Evolutionary conservation across 116 monocot species (phyloP), one percentile per base, ranked within the genome.

Genomic region (Iris pallida): DNA sequence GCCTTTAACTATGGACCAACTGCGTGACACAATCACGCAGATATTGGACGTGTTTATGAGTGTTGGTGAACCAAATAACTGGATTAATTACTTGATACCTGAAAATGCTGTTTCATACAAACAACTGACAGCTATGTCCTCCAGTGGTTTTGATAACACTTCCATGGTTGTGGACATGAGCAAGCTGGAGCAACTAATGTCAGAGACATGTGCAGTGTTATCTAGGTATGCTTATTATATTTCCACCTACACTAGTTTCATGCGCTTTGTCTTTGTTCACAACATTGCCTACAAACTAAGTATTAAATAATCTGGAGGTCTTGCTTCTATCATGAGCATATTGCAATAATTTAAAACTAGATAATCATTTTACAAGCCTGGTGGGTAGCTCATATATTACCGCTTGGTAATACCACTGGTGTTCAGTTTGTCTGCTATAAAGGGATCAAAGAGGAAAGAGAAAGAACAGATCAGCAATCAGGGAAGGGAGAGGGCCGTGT

Each of bases 181-280:
- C 69, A 96, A 85, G 60, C 96, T 96, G 44, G 89, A 96, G 54
- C 82, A 87, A 66, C 77, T 96, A 46, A 77, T 96, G 68, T 66
- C 66, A 69, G 92, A 96, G 75, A 85, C 96, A 9, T 76, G 83
- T 15, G 65, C 61, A 41, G 89, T 87, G 44, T 57, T 96, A 64
- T 80, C 82, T 75, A 89, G 96, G 96, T 96, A 81, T 47, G 56
- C 5, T 55, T 20, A 69, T 51, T 40, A 20, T 49, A 57, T 13
- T 63, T 44, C 42, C 45, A 68, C 41, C 7, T 19, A 55, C 9
- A 30, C 30, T 30, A 30, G 30, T 53, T 66, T 52, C 45, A 47
- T 49, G 8, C 0, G 47, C 20, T 65, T 18, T 20, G 20, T 60
- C 42, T 41, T 60, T 9, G 42, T 30, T 30, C 30, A 30, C 30